Evolutionary conservation across 768 basidiomycete species (phyloP).

Genomic region (Podaxis carcinomalis): DNA sequence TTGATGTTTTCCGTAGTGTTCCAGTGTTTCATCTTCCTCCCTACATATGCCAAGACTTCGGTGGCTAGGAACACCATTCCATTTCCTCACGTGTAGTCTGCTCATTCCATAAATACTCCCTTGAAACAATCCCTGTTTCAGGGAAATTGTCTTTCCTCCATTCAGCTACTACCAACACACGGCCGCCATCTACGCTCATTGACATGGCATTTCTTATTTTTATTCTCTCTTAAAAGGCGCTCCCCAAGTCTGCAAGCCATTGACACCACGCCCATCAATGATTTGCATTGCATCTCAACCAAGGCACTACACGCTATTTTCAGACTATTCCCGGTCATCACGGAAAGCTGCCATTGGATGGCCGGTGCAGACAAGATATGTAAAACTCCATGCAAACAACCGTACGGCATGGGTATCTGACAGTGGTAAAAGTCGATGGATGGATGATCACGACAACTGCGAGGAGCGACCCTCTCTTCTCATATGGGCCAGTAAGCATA

Average conservation of each 20-base stretch:
- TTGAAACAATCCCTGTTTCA: neutral
- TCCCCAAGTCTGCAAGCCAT: neutral
- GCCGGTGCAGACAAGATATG: neutral
- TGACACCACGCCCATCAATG: neutral
- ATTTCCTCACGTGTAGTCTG: neutral
- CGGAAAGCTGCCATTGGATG: neutral
- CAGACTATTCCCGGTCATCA: neutral
- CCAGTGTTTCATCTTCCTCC: conserved; percentile 6
- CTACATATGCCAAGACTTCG: neutral
- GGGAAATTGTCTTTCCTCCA: neutral
- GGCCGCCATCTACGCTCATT: neutral
- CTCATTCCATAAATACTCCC: conserved; percentile 2
- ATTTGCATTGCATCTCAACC: neutral
- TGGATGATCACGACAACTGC: neutral
- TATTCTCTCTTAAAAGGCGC: neutral
- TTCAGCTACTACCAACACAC: neutral
- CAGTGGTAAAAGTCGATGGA: neutral
- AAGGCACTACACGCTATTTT: neutral
- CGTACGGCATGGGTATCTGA: neutral
- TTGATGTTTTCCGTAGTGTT: neutral
- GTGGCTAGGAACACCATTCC: neutral
- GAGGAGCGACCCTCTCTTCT: neutral
- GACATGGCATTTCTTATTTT: neutral
- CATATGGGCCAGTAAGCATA: neutral
- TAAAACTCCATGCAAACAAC: neutral